These are phyloP conservation scores for Plectosphaerella cucumerina DNA, from an alignment of 2,329 filamentous ascomycete genomes.

Conservation along the genomic window DNA sequence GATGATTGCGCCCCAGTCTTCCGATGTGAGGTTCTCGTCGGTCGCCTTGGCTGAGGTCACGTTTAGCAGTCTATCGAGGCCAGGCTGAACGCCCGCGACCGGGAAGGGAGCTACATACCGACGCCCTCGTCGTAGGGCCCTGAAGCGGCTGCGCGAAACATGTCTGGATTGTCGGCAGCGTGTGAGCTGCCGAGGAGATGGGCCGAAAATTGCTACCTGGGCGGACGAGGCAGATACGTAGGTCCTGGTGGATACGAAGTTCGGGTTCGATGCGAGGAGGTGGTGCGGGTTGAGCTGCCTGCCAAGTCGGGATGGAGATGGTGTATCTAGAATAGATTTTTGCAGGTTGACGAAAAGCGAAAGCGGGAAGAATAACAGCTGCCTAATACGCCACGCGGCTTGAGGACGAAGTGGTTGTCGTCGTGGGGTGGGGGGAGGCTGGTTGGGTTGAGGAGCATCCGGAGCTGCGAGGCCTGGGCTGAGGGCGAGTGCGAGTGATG, in stretches of 20 bases:
- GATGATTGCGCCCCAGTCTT: slow-evolving; percentile 65
- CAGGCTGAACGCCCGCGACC: slow-evolving; percentile 3
- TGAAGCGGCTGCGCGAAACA: slow-evolving; percentile 55
- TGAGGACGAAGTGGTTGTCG: neutral
- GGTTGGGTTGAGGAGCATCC: neutral
- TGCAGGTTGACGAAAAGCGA: neutral
- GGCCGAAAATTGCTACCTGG: no score
- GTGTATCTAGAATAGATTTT: no score
- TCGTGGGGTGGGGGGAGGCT: neutral
- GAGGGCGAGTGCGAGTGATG: neutral
- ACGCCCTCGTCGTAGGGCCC: slow-evolving; percentile 57
- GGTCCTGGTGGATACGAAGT: neutral
- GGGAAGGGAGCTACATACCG: slow-evolving; percentile 39
- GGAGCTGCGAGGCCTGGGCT: neutral
- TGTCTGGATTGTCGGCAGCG: slow-evolving; percentile 28
- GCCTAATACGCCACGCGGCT: neutral
- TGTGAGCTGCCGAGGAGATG: slow-evolving; percentile 3
- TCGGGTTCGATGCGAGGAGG: no score
- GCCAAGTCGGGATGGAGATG: no score
- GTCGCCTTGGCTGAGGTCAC: slow-evolving; percentile 64
- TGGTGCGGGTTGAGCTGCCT: no score
- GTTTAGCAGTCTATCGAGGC: neutral
- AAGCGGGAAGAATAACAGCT: neutral
- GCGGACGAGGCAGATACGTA: neutral
- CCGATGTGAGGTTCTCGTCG: slow-evolving; percentile 91